phyloP scores from a whole-genome alignment of 495 filamentous ascomycete species.

The Pyronema omphalodes region DNA sequence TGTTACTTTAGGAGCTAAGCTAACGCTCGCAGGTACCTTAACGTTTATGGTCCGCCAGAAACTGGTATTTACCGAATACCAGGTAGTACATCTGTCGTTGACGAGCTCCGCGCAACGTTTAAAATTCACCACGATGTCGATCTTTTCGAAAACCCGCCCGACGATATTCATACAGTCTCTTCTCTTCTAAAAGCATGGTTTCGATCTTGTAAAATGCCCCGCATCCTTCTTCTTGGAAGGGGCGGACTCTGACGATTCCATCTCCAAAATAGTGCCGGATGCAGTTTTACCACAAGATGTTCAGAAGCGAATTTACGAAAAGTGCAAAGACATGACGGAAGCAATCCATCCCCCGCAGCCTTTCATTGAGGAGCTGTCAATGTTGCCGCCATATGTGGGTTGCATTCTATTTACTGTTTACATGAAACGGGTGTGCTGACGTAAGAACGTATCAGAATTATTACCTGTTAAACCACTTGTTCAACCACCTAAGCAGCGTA shows the following conservation, averaged over 20 bases:
- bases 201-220: slow-evolving; percentile 13
- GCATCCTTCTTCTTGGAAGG: neutral
- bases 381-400: slow-evolving; percentile 23
- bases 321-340: slow-evolving; percentile 23
- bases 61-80: slow-evolving; percentile 23
- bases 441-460: slow-evolving; percentile 14
- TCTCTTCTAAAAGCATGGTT: slow-evolving; percentile 23
- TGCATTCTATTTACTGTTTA: neutral
- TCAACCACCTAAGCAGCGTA: slow-evolving; percentile 21
- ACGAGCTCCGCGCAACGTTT: slow-evolving; percentile 22
- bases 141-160: slow-evolving; percentile 23
- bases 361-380: slow-evolving; percentile 22
- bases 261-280: slow-evolving; percentile 13
- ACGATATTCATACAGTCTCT: slow-evolving; percentile 24
- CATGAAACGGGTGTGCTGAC: neutral
- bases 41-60: slow-evolving; percentile 22
- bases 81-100: slow-evolving; percentile 23
- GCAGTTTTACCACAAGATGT: slow-evolving; percentile 21
- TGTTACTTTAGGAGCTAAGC: neutral
- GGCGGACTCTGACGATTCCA: neutral
- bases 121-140: slow-evolving; percentile 23
- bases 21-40: slow-evolving; percentile 17
- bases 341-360: slow-evolving; percentile 17
- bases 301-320: slow-evolving; percentile 23
- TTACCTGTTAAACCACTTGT: slow-evolving; percentile 22